Evolutionary conservation across 371 early-diverging fungal genomes (phyloP), one percentile per base, ranked within the genome.

Genomic region (Globomyces sp.): DNA sequence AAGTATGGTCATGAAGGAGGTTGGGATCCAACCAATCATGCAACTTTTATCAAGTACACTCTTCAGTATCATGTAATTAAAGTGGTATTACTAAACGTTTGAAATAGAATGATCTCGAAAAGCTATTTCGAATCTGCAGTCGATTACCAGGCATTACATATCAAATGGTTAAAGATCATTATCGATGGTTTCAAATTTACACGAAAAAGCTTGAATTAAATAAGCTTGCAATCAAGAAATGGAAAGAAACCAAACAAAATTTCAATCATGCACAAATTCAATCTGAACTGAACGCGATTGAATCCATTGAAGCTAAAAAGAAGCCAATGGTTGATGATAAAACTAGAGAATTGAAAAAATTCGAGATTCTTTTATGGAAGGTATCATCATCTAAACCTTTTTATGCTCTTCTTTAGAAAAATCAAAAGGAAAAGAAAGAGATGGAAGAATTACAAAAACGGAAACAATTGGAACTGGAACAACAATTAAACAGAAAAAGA

Each of bases 1-100:
- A 46, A 49, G n/a, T 49, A 60, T 3, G 60, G 60, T 6, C 60
- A 60, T 49, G 60, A 60, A 49, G 60, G 49, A 4, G 60, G 60
- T 49, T 60, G 60, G 60, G 60, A 60, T 8, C 5, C 60, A 4
- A 39, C 60, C 4, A 60, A 60, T 24, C 60, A 60, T 3, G 39
- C 34, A 47, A 9, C 48, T 2, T 60, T 60, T 36, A 37, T 60
- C n/a, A 46, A 49, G 41, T 49, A 42, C 9, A 37, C 48, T 11
- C 34, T 34, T 10, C 39, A 60, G 45, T 49, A 60, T 49, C 48
- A 49, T 6, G 60, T 36, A 4, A 49, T 11, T 49, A n/a, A n/a
- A n/a, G n/a, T 11, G 49, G 49, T 11, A 11, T 49, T 11, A 49
- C 49, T 24, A 24, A 24, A 24, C 24, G 0, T 24, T 24, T 24